phyloP scores from a whole-genome alignment of 345 rosid species.

The Draba incana region DNA sequence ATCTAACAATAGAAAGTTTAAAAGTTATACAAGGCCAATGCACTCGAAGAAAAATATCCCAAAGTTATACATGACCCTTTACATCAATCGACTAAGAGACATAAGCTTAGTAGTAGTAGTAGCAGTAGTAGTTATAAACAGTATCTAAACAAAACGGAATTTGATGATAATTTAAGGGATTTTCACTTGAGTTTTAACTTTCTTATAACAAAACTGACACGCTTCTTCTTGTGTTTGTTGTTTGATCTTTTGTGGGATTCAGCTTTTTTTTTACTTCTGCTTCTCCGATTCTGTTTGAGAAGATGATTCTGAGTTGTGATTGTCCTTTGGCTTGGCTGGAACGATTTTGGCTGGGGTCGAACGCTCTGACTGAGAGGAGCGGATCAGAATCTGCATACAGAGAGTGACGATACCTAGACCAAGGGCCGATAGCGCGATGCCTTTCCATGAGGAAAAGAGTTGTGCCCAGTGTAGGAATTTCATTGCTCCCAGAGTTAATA shows the following conservation, averaged over 20 bases:
- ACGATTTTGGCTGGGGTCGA: slow-evolving; percentile 80
- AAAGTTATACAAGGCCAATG: slow-evolving; percentile 29
- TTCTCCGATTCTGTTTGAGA: slow-evolving; percentile 46
- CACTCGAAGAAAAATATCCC: slow-evolving; percentile 25
- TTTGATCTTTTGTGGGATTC: slow-evolving; percentile 13
- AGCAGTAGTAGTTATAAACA: neutral
- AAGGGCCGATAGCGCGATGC: slow-evolving; percentile 53
- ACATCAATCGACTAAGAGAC: slow-evolving; percentile 31
- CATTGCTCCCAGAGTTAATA: slow-evolving; percentile 55
- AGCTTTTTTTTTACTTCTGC: slow-evolving; percentile 39
- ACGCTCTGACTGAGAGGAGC: slow-evolving; percentile 80
- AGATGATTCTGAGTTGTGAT: slow-evolving; percentile 35
- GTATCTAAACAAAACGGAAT: slow-evolving; percentile 28
- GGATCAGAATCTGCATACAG: slow-evolving; percentile 81
- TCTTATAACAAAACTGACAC: slow-evolving; percentile 37
- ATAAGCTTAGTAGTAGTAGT: slow-evolving; percentile 13
- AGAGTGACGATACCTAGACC: slow-evolving; percentile 63
- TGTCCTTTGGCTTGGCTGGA: slow-evolving; percentile 58
- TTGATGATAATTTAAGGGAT: slow-evolving; percentile 30
- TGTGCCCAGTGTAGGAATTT: slow-evolving; percentile 70
- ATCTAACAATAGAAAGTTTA: slow-evolving; percentile 27
- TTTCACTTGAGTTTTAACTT: slow-evolving; percentile 8
- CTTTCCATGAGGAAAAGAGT: slow-evolving; percentile 83
- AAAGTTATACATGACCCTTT: slow-evolving; percentile 35
- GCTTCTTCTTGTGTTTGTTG: slow-evolving; percentile 33